A percentile compares a stretch with the other conserved stretches of the same genome.
Conservation (phyloP, 139 green algal genomes). For the Zygnema cylindricum region DNA sequence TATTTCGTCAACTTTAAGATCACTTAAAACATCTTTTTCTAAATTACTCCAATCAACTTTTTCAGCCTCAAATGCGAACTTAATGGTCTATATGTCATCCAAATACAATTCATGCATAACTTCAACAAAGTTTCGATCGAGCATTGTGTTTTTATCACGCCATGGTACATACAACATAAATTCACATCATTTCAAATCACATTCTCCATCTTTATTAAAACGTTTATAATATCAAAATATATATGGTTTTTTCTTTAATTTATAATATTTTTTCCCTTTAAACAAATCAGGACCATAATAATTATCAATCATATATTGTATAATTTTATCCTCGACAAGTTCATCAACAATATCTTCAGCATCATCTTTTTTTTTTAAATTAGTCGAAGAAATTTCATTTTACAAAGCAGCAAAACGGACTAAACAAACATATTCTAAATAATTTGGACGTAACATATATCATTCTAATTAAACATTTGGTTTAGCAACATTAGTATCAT, state of each 20-base stretch:
- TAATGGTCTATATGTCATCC: not conserved
- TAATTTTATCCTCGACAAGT: not conserved
- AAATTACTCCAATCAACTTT: not conserved
- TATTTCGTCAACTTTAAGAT: not conserved
- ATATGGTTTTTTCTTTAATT: not conserved
- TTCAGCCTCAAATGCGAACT: not conserved
- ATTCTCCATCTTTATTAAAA: not conserved
- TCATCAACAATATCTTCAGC: not conserved
- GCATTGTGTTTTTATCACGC: not conserved
- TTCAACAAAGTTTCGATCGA: not conserved
- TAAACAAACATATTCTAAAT: not conserved
- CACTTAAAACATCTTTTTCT: conserved; percentile 4
- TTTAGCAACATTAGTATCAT: not conserved
- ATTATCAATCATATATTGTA: not conserved
- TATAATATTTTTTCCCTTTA: not conserved
- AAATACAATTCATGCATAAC: not conserved
- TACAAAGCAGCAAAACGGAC: not conserved
- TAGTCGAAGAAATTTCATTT: not conserved
- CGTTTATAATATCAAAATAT: not conserved
- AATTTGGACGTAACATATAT: not conserved
- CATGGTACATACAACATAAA: not conserved
- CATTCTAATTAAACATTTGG: conserved; percentile 16
- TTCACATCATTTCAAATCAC: not conserved
- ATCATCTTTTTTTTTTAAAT: not conserved
- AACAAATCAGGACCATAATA: not conserved